These are phyloP conservation scores for Talaromyces sp. DNA, from an alignment of 2,329 filamentous ascomycete species.

Conservation along the genomic window DNA sequence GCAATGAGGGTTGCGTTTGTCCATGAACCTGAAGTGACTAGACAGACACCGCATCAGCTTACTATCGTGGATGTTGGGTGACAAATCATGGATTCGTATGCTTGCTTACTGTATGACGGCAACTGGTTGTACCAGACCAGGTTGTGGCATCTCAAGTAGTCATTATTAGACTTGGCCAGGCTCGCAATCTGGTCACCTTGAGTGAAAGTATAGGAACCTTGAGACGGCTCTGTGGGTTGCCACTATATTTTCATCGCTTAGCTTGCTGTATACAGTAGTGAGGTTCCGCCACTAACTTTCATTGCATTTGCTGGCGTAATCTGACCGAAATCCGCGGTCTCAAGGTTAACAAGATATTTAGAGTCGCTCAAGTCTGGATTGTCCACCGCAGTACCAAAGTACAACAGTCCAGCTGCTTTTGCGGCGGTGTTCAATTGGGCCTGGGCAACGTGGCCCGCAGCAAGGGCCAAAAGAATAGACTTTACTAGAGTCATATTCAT, in stretches of 20 bases:
- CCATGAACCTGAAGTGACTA: constrained; percentile 53
- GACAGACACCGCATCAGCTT: constrained; percentile 20
- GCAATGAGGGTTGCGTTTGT: constrained; percentile 57
- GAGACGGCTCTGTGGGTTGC: constrained; percentile 60
- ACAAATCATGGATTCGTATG: constrained; percentile 16
- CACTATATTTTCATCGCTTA: constrained; percentile 45
- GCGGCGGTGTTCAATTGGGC: constrained; percentile 38
- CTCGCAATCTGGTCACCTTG: constrained; percentile 53
- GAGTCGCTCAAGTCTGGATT: constrained; percentile 54
- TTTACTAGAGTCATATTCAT: constrained; percentile 5
- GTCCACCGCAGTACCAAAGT: constrained; percentile 62
- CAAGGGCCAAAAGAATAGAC: not conserved
- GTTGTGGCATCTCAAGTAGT: constrained; percentile 63
- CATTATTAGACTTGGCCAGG: constrained; percentile 41
- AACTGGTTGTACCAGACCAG: constrained; percentile 51
- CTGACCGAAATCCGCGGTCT: constrained; percentile 64
- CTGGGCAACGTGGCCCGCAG: not conserved
- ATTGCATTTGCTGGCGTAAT: constrained; percentile 64
- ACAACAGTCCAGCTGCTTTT: constrained; percentile 54
- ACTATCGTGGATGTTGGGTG: constrained; percentile 43
- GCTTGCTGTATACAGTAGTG: not conserved
- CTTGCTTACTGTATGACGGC: constrained; percentile 54
- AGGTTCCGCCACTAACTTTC: constrained; percentile 38
- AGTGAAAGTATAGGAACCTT: constrained; percentile 58
- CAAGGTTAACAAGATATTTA: constrained; percentile 57